These are phyloP conservation scores for Gossypium gossypioides DNA, from an alignment of 441 rosid genomes.

Conservation along the genomic window DNA sequence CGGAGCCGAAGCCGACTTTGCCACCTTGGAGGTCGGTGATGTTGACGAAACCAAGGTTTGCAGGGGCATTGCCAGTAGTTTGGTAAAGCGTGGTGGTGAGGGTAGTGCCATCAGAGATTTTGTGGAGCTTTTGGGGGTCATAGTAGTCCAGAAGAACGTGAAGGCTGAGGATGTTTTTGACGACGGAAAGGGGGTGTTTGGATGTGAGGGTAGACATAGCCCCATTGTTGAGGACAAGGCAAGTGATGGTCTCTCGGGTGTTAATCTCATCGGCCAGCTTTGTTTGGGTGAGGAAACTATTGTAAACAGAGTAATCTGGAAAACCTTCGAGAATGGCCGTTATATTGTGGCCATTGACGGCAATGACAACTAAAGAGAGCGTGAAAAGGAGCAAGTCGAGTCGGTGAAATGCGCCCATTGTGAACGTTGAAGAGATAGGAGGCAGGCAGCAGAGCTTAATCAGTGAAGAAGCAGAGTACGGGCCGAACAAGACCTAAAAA, in stretches of 20 bases:
- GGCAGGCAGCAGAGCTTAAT: neutral
- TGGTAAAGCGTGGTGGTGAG: conserved; percentile 81
- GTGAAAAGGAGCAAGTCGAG: conserved; percentile 22
- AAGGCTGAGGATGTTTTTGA: conserved; percentile 57
- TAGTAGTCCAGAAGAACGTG: conserved; percentile 73
- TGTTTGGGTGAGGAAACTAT: conserved; percentile 57
- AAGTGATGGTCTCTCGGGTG: conserved; percentile 65
- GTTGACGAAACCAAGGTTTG: conserved; percentile 66
- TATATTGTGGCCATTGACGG: conserved; percentile 48
- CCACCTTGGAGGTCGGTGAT: conserved; percentile 77
- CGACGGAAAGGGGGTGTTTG: conserved; percentile 62
- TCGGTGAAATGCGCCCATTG: conserved; percentile 21
- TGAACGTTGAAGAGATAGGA: neutral
- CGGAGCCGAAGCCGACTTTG: conserved; percentile 73
- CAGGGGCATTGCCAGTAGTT: conserved; percentile 81
- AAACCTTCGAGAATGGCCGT: conserved; percentile 51
- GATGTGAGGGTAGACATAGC: conserved; percentile 59
- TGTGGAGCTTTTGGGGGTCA: conserved; percentile 65
- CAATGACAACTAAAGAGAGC: conserved; percentile 22
- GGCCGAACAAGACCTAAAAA: neutral
- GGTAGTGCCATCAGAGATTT: conserved; percentile 59
- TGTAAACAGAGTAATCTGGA: conserved; percentile 65
- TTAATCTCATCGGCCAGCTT: conserved; percentile 83
- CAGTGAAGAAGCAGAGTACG: neutral
- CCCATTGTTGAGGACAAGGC: conserved; percentile 60